Conservation (phyloP, 306 rosid species). For the Rosa multiflora region DNA sequence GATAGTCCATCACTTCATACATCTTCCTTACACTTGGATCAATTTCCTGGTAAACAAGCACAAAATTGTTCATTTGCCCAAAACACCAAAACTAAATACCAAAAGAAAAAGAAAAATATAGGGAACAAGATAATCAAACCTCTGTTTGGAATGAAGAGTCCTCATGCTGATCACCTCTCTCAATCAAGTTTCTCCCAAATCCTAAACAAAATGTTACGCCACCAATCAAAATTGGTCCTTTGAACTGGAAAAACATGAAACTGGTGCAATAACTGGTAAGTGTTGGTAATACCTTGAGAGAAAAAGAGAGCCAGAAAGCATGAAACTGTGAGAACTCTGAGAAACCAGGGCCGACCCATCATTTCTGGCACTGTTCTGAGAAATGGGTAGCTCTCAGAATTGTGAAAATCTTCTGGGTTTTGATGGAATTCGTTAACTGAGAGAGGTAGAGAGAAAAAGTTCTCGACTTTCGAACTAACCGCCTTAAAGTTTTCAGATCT, state of each 20-base stretch:
- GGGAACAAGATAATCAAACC: conserved; percentile 21
- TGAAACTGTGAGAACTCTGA: conserved; percentile 40
- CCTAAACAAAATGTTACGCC: conserved; percentile 38
- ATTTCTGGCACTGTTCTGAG: conserved; percentile 13
- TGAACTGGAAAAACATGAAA: no score
- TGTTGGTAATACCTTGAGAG: conserved; percentile 37
- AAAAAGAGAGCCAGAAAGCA: conserved; percentile 50
- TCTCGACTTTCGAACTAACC: neutral
- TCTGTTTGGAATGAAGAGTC: conserved; percentile 14
- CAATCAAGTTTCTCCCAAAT: conserved; percentile 39
- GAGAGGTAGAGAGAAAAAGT: neutral
- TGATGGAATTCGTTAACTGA: neutral
- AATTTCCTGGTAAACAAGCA: conserved; percentile 37
- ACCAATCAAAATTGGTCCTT: neutral
- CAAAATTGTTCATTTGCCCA: neutral
- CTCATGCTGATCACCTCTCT: conserved; percentile 23
- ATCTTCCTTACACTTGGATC: conserved; percentile 9
- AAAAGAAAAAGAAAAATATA: neutral
- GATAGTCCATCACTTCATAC: conserved; percentile 55
- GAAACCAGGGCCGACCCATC: conserved; percentile 58
- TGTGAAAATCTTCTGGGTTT: conserved; percentile 6
- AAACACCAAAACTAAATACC: neutral
- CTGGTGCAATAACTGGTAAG: neutral
- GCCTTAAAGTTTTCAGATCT: conserved; percentile 15
- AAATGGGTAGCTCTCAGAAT: conserved; percentile 30